Conservation (phyloP, 2,329 filamentous ascomycete species). For the Clonostachys byssicola region DNA sequence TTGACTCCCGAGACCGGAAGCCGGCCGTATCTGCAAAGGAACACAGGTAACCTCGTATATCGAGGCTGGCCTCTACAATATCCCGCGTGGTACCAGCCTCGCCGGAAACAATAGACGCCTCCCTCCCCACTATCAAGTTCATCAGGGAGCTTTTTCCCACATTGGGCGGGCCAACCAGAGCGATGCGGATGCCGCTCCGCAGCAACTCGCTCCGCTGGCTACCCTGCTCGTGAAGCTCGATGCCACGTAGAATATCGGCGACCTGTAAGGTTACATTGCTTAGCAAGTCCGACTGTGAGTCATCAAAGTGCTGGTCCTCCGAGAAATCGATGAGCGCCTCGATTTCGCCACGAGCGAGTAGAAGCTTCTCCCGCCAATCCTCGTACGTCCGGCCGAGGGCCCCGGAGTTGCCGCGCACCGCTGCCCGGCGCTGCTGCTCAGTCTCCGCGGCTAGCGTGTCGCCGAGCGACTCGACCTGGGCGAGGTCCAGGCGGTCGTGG, state of each 20-base stretch:
- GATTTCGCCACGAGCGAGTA: slow-evolving; percentile 82
- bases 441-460: slow-evolving; percentile 69
- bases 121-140: slow-evolving; percentile 83
- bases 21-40: slow-evolving; percentile 96
- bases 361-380: slow-evolving; percentile 69
- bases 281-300: slow-evolving; percentile 71
- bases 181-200: slow-evolving; percentile 78
- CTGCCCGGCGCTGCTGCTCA: slow-evolving; percentile 86
- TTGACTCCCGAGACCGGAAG: slow-evolving; percentile 48
- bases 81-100: slow-evolving; percentile 94
- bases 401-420: slow-evolving; percentile 73
- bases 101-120: slow-evolving; percentile 90
- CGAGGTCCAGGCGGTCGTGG: slow-evolving; percentile 79
- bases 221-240: slow-evolving; percentile 69
- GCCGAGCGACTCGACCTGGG: slow-evolving; percentile 70
- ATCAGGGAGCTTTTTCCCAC: slow-evolving; percentile 92
- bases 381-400: slow-evolving; percentile 75
- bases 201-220: slow-evolving; percentile 80
- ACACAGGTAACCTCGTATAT: slow-evolving; percentile 85
- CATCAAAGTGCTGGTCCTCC: slow-evolving; percentile 96
- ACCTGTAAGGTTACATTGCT: slow-evolving; percentile 65
- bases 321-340: slow-evolving; percentile 97
- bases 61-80: slow-evolving; percentile 86
- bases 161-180: slow-evolving; percentile 87
- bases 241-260: slow-evolving; percentile 51